Conservation (phyloP, 2,329 filamentous ascomycete genomes). For the Lasiodiplodia gonubiensis region DNA sequence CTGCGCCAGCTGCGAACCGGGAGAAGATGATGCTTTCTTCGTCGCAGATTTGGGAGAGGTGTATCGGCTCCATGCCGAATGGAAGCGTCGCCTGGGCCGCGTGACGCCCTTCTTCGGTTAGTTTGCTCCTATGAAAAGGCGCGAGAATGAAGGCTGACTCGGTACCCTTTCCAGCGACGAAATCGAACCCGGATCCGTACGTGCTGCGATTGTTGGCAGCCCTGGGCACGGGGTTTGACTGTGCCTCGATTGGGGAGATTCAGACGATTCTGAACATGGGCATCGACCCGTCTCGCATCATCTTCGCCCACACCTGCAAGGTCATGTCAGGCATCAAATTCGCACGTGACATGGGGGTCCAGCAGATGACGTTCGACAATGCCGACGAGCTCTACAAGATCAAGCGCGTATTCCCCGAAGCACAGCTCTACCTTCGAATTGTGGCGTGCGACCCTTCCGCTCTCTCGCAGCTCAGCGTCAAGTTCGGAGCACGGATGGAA, state of each 20-base stretch:
- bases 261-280: slow-evolving; percentile 81
- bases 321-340: slow-evolving; percentile 92
- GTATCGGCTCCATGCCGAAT: slow-evolving; percentile 92
- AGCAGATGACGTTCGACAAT: slow-evolving; percentile 97
- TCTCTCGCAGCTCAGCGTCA: slow-evolving; percentile 87
- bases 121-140: slow-evolving; percentile 42
- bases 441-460: slow-evolving; percentile 90
- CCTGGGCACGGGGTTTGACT: slow-evolving; percentile 91
- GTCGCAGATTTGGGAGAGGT: slow-evolving; percentile 94
- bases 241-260: slow-evolving; percentile 92
- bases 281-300: slow-evolving; percentile 82
- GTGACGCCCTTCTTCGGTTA: slow-evolving; percentile 90
- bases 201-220: slow-evolving; percentile 81
- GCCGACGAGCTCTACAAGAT: slow-evolving; percentile 94
- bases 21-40: slow-evolving; percentile 93
- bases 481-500: slow-evolving; percentile 88
- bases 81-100: slow-evolving; percentile 86
- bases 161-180: slow-evolving; percentile 69
- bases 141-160: neutral
- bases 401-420: slow-evolving; percentile 80
- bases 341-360: slow-evolving; percentile 77
- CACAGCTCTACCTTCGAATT: slow-evolving; percentile 88
- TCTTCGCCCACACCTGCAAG: slow-evolving; percentile 97
- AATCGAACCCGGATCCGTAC: slow-evolving; percentile 90
- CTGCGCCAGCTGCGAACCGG: slow-evolving; percentile 80